Base-by-base conservation (phyloP, 1,284 basidiomycete species). In the Cryptococcus amylolentus region DNA sequence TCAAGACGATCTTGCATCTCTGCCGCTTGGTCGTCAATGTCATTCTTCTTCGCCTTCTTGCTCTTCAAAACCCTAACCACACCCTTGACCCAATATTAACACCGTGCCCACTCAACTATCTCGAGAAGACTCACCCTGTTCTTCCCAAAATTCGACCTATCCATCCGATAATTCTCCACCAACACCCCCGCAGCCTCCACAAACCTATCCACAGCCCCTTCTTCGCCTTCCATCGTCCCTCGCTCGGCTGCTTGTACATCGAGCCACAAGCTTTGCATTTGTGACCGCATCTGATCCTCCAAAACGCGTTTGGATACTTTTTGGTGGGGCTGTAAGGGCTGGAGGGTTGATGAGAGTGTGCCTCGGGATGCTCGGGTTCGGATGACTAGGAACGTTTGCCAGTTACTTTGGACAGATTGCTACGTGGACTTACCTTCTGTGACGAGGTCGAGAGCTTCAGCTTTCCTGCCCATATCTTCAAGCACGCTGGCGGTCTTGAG, bases 401-500 rank as follows among this genome's bases (percentile, higher is more conserved):
- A 40, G 49, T 9, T 23, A 4, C 4, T 20, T n/a, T 10, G 23
- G 6, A 38, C 9, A 4, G 38, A 23, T 39, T 1, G 49, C n/a
- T 16, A 26, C 50, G 18, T 20, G 18, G 2, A 57, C 72, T 35
- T 61, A 89, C 91, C 89, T 81, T 94, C 86, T 55, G 89, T 87
- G 3, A 97, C 89, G 1, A 95, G 78, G 23, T 89, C 86, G 0
- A 96, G 80, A 0, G 94, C 94, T 69, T 88, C 88, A 16, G 86
- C 81, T 4, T 88, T 86, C 63, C 92, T 84, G 43, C 88, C 86
- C 62, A 88, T 76, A 18, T 78, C 74, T 72, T 98, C 95, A 61
- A 91, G 90, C 18, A 94, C 85, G 58, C 90, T 89, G 0, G 94
- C 94, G 0, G 97, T 82, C 62, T 88, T 87, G 83, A 93, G 86